Base-by-base conservation (phyloP, 1,284 basidiomycete genomes). In the Gymnopus androsaceus region DNA sequence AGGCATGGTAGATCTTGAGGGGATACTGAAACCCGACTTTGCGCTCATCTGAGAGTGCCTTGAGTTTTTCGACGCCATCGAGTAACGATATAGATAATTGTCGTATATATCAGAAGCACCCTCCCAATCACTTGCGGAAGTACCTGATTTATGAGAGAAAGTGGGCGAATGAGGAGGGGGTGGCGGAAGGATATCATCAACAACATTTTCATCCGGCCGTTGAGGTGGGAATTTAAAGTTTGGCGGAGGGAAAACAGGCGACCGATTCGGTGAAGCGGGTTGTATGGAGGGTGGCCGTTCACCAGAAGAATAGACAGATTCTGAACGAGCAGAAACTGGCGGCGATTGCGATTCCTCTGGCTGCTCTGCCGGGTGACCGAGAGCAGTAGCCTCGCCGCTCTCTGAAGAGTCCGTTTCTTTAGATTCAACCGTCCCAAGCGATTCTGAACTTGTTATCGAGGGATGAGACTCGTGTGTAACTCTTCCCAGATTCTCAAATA, bases 91-190 rank as follows among this genome's bases (percentile, higher is more conserved):
- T 21, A 56, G 30, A 30, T 56, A 56, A 31, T 59, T 59, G 42
- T 59, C 57, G 21, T 61, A 61, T 12, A 61, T 61, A 49, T 61
- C 59, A 6, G 56, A 60, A 30, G 54, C 57, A 28, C 59, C 59
- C 45, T 61, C 57, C 59, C 57, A 58, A 34, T 57, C 48, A 28
- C 48, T 50, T n/a, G 36, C 48, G 2, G 48, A 50, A 25, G 48
- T 36, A 17, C 48, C 48, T 11, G 48, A 50, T 25, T 21, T 28
- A 19, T 38, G 23, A 38, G 48, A 50, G 5, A 50, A n/a, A n/a
- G 48, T 50, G n/a, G 48, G 36, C n/a, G 48, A 50, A 23, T 38
- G 48, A 2, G 48, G 36, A 3, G 48, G 36, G 38, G 27, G 48
- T 4, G 48, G 36, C 3, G 48, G 36, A 50, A 36, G 36, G 14